phyloP scores from a whole-genome alignment of 2,329 filamentous ascomycete genomes.

The Colletotrichum lentis region DNA sequence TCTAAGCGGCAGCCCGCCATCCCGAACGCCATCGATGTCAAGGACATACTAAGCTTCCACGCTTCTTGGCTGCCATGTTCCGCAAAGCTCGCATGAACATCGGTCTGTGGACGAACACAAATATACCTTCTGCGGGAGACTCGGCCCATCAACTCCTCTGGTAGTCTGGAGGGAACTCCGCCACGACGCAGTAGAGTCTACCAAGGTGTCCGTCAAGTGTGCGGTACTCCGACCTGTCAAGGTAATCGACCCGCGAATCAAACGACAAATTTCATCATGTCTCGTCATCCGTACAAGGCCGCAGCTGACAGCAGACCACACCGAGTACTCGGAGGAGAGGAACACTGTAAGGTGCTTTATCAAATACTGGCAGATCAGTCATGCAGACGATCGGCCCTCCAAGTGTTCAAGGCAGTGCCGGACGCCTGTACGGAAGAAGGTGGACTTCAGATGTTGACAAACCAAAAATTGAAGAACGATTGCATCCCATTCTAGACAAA shows the following conservation, averaged over 20 bases:
- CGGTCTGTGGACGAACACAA: not conserved
- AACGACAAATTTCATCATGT: not conserved
- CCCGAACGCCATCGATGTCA: slow-evolving; percentile 11
- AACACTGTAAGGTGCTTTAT: not conserved
- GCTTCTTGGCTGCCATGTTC: not conserved
- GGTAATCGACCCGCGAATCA: not conserved
- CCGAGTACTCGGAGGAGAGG: not conserved
- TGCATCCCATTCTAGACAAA: not conserved
- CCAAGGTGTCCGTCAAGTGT: not conserved
- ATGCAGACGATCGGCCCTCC: no score
- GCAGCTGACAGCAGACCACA: not conserved
- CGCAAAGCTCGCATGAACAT: not conserved
- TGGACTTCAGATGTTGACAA: not conserved
- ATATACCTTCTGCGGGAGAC: not conserved
- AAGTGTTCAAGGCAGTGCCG: no score
- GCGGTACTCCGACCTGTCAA: not conserved
- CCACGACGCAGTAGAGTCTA: not conserved
- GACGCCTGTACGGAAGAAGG: not conserved
- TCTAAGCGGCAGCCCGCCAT: slow-evolving; percentile 7
- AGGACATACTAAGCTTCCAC: not conserved
- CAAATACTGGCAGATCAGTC: not conserved
- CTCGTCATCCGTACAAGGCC: not conserved
- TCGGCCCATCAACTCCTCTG: not conserved
- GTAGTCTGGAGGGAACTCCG: not conserved
- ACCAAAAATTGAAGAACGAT: not conserved